A percentile compares a stretch with the other conserved stretches of the same genome.
Conservation (phyloP, 2,329 filamentous ascomycete genomes). For the Keithomyces neogunnii region DNA sequence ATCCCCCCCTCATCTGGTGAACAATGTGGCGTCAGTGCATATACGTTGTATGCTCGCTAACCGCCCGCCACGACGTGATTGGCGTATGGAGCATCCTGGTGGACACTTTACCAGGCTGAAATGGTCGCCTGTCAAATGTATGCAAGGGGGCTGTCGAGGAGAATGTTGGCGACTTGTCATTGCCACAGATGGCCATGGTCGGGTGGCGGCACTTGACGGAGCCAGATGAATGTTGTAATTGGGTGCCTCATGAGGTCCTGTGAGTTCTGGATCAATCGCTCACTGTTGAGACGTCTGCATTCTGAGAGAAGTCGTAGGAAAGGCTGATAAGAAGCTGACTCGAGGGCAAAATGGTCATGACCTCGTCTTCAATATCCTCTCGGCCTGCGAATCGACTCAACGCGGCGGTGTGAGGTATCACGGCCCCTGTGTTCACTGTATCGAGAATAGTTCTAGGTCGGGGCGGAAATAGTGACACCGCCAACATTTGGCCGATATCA, state of each 20-base stretch:
- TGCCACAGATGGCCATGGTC: background rate
- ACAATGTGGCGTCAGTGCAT: background rate
- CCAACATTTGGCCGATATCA: slow-evolving; percentile 2
- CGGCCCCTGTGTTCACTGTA: too few relatives aligned
- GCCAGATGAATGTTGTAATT: too few relatives aligned
- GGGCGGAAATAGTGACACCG: background rate
- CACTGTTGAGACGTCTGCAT: too few relatives aligned
- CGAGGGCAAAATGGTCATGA: too few relatives aligned
- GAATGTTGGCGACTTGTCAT: background rate
- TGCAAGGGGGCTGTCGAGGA: background rate
- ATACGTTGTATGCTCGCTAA: background rate
- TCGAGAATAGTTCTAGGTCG: background rate
- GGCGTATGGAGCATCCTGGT: background rate
- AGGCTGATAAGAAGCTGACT: too few relatives aligned
- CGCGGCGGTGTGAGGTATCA: too few relatives aligned
- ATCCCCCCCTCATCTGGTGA: background rate
- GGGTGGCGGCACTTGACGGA: too few relatives aligned
- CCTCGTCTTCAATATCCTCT: too few relatives aligned
- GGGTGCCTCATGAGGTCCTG: too few relatives aligned
- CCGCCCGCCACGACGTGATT: background rate
- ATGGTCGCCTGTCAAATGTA: background rate
- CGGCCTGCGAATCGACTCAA: too few relatives aligned
- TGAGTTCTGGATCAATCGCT: too few relatives aligned
- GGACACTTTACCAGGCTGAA: background rate
- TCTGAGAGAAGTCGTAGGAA: too few relatives aligned